A percentile compares a stretch with the other conserved stretches of the same genome.
phyloP scores from a whole-genome alignment of 1,284 basidiomycete species.

The Papiliotrema laurentii region DNA sequence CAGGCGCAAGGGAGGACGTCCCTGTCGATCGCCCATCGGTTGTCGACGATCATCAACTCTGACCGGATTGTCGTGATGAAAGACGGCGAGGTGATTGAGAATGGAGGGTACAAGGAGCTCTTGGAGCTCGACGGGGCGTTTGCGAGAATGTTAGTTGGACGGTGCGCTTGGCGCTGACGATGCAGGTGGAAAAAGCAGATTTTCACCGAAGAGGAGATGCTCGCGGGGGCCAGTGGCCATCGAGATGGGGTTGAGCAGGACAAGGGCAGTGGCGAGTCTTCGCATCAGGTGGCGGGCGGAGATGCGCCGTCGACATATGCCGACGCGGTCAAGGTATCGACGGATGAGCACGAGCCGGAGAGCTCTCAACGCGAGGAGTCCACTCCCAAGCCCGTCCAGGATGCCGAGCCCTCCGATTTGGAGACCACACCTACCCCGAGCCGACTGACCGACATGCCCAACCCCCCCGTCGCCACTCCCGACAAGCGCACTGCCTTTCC shows the following conservation, averaged over 20 bases:
- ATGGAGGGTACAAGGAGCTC: constrained; percentile 80
- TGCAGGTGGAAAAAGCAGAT: constrained; percentile 44
- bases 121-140: constrained; percentile 55
- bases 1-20: constrained; percentile 63
- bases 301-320: constrained; percentile 3
- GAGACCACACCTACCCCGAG: neutral
- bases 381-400: neutral
- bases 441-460: neutral
- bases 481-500: constrained; percentile 5
- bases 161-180: neutral
- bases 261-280: neutral
- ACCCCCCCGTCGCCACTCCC: neutral
- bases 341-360: too few relatives aligned
- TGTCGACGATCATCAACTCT: constrained; percentile 42
- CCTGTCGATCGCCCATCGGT: constrained; percentile 83
- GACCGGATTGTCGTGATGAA: constrained; percentile 86
- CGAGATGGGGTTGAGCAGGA: constrained; percentile 6
- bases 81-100: constrained; percentile 76
- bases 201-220: constrained; percentile 41
- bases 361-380: too few relatives aligned
- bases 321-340: constrained; percentile 5
- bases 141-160: constrained; percentile 32
- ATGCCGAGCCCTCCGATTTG: neutral
- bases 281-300: too few relatives aligned
- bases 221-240: constrained; percentile 21